Evolutionary conservation across 768 basidiomycete species (phyloP), one percentile per base, ranked within the genome.

Genomic region (Tricholomella constricta): DNA sequence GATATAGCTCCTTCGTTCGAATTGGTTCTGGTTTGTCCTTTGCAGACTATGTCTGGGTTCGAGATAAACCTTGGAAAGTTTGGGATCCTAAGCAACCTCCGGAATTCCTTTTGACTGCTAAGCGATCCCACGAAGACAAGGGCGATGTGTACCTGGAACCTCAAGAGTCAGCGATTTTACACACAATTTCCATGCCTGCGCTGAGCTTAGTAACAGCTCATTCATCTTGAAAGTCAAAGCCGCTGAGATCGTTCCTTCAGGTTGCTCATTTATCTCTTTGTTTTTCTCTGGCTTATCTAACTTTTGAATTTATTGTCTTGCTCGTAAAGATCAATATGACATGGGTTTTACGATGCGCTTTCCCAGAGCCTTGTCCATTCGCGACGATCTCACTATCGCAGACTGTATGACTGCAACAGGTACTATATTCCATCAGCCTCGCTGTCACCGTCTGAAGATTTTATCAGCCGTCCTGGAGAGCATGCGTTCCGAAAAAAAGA

Each of bases 141-240:
- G 92, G 94, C 0, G 94, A 99, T 67, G 70, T 95, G 12, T 97
- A 95, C 69, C 79, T 98, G 36, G 85, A 91, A 43, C 95, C 96
- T 12, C 80, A 88, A 59, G 88, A 97, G 95, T 96, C 61, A 54
- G 82, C 65, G 29, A 34, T 44, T 19, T 48, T 29, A 10, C 10
- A 11, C 45, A 44, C 12, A 6, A 26, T 15, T 36, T 37, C 20
- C 17, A n/a, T 15, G 19, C 34, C n/a, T 26, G 26, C 45, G 29
- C 42, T 52, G 11, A 20, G 37, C 27, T 54, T 46, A 14, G 32
- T 32, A 42, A 12, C 54, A 97, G 95, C 60, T 97, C 96, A 0
- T 98, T 99, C 68, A 88, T 98, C 31, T 54, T 98, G 59, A 89
- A 89, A 61, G 83, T 98, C 51, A 98, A 98, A 70, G 96, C 92